A percentile compares a stretch with the other conserved stretches of the same genome.
Evolutionary conservation across 345 rosid species (phyloP).

Genomic region (Brassica rapa): DNA sequence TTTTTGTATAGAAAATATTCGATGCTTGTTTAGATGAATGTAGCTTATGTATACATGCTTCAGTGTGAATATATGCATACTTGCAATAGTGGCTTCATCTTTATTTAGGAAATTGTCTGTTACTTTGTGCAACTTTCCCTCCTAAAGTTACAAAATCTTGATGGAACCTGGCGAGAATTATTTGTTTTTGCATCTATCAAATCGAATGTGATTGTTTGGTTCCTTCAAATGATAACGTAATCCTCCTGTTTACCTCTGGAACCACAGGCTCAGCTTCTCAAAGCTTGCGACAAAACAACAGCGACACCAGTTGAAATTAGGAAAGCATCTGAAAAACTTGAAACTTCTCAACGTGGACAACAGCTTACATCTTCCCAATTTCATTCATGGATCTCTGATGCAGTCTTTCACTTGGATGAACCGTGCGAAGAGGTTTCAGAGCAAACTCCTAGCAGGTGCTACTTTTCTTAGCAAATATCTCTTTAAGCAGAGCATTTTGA

Average conservation of each 20-base stretch:
- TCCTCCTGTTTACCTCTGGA: background rate
- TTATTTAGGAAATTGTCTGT: too few relatives aligned
- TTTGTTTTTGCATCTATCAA: too few relatives aligned
- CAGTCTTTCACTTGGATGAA: conserved; percentile 47
- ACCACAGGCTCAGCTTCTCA: conserved; percentile 66
- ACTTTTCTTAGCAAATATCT: background rate
- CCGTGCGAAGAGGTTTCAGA: conserved; percentile 50
- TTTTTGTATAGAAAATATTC: too few relatives aligned
- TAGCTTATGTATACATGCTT: too few relatives aligned
- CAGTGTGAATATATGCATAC: too few relatives aligned
- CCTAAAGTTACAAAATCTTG: too few relatives aligned
- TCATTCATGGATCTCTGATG: conserved; percentile 41
- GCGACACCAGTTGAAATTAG: conserved; percentile 67
- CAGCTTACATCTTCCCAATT: conserved; percentile 41
- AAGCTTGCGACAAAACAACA: conserved; percentile 64
- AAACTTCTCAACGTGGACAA: conserved; percentile 41
- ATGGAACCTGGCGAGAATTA: too few relatives aligned
- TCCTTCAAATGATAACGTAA: background rate
- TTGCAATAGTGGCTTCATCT: too few relatives aligned
- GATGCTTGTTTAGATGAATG: too few relatives aligned
- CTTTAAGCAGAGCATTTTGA: background rate
- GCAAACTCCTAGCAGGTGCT: conserved; percentile 61
- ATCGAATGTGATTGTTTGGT: too few relatives aligned
- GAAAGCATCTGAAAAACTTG: too few relatives aligned
- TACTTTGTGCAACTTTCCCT: too few relatives aligned